Conservation (phyloP, 2,329 filamentous ascomycete genomes). For the Xylogone sp. region DNA sequence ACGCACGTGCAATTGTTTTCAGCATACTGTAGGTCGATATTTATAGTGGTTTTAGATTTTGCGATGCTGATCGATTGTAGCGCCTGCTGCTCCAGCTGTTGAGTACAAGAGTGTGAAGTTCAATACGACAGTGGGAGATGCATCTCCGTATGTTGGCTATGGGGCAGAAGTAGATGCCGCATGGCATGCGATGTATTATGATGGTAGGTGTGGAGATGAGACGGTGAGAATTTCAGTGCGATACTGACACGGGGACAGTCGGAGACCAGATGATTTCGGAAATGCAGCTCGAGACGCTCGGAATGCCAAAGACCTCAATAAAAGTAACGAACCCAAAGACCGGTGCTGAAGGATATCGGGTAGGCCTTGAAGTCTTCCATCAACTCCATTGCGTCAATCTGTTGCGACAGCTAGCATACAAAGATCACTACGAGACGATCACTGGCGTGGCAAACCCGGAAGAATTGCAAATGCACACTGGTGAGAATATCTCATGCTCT, state of each 20-base stretch:
- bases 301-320: constrained; percentile 47
- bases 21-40: constrained; percentile 38
- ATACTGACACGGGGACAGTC: constrained; percentile 33
- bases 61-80: constrained; percentile 23
- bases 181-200: constrained; percentile 52
- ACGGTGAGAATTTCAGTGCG: constrained; percentile 2
- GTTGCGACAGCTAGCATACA: constrained; percentile 42
- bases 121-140: constrained; percentile 39
- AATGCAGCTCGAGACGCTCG: constrained; percentile 49
- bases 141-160: constrained; percentile 46
- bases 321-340: constrained; percentile 52
- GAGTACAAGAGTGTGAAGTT: constrained; percentile 47
- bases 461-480: constrained; percentile 38
- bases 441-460: constrained; percentile 38
- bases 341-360: constrained; percentile 55
- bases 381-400: constrained; percentile 35
- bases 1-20: constrained; percentile 35
- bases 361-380: constrained; percentile 41
- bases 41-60: no score
- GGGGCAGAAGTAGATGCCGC: constrained; percentile 53
- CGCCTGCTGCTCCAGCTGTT: constrained; percentile 42
- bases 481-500: constrained; percentile 4
- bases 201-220: constrained; percentile 32
- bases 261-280: constrained; percentile 58
- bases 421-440: constrained; percentile 45